phyloP scores from a whole-genome alignment of 805 yeast species.

The Kuraishia molischiana region DNA sequence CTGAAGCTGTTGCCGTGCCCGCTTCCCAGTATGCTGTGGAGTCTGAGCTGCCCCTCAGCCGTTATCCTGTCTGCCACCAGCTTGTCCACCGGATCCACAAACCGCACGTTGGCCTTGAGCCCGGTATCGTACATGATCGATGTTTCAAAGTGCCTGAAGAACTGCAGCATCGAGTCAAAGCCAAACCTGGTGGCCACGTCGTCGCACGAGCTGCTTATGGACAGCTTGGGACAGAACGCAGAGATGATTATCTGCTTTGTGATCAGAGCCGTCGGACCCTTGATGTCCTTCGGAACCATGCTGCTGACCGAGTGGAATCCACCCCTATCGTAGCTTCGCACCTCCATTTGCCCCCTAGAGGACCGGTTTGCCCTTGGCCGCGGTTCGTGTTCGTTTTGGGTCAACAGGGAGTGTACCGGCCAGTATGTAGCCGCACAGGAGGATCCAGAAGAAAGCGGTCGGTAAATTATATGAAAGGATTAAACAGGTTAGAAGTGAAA shows the following conservation, averaged over 20 bases:
- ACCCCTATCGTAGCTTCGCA: not conserved
- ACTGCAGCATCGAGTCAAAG: slow-evolving; percentile 9
- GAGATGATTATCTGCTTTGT: slow-evolving; percentile 18
- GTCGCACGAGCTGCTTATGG: slow-evolving; percentile 19
- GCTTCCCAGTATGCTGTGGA: slow-evolving; percentile 6
- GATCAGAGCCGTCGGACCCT: slow-evolving; percentile 18
- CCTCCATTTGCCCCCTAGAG: no score
- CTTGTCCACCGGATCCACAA: slow-evolving; percentile 15
- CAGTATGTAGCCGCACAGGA: no score
- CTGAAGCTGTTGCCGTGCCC: slow-evolving; percentile 6
- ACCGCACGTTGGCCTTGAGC: slow-evolving; percentile 12
- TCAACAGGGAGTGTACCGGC: no score
- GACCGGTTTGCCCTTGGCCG: no score
- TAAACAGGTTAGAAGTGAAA: no score
- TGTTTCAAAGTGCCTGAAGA: slow-evolving; percentile 19
- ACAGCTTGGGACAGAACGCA: slow-evolving; percentile 20
- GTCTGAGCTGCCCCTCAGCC: slow-evolving; percentile 7
- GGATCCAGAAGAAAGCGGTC: no score
- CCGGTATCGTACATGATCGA: not conserved
- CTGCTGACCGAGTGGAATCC: not conserved
- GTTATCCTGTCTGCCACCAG: slow-evolving; percentile 13
- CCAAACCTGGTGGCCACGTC: slow-evolving; percentile 11
- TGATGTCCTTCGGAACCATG: slow-evolving; percentile 3
- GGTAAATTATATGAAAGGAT: no score
- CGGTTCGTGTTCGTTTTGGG: no score